These are phyloP conservation scores for Trichoderma cornu-damae DNA, from an alignment of 2,329 filamentous ascomycete species.

Conservation along the genomic window DNA sequence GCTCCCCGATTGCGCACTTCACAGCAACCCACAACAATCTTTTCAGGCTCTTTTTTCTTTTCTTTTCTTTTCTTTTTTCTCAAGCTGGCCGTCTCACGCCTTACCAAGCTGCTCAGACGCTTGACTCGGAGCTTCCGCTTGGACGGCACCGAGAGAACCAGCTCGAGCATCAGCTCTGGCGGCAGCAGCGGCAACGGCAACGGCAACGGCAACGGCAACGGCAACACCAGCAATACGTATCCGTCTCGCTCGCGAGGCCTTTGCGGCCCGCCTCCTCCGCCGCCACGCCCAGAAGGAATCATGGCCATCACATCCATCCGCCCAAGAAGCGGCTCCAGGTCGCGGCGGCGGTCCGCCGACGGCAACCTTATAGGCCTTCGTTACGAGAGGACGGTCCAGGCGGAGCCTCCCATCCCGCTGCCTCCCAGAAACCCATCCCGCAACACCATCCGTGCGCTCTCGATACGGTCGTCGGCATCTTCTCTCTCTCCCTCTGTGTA, in stretches of 20 bases:
- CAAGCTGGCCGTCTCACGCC: constrained; percentile 9
- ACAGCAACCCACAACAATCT: background rate
- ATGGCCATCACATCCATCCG: constrained; percentile 38
- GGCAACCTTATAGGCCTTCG: constrained; percentile 49
- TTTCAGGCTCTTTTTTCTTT: no score
- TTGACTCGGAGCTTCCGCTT: constrained; percentile 7
- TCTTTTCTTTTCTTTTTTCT: no score
- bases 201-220: background rate
- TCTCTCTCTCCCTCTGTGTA: constrained; percentile 19
- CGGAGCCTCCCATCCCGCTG: constrained; percentile 53
- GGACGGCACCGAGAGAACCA: background rate
- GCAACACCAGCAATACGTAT: background rate
- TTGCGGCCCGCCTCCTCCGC: background rate
- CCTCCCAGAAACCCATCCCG: constrained; percentile 41
- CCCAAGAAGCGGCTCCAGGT: constrained; percentile 36
- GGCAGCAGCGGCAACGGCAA: background rate
- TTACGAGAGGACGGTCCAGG: constrained; percentile 57
- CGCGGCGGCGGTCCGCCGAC: constrained; percentile 35
- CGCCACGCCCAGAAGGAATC: background rate
- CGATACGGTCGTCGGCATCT: constrained; percentile 22
- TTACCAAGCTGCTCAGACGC: constrained; percentile 2
- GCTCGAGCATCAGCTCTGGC: background rate
- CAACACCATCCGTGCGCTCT: constrained; percentile 23
- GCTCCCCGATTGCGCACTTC: no score
- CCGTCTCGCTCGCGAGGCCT: background rate